phyloP scores from a whole-genome alignment of 495 filamentous ascomycete species.

The Hyphodiscus hymeniophilus region DNA sequence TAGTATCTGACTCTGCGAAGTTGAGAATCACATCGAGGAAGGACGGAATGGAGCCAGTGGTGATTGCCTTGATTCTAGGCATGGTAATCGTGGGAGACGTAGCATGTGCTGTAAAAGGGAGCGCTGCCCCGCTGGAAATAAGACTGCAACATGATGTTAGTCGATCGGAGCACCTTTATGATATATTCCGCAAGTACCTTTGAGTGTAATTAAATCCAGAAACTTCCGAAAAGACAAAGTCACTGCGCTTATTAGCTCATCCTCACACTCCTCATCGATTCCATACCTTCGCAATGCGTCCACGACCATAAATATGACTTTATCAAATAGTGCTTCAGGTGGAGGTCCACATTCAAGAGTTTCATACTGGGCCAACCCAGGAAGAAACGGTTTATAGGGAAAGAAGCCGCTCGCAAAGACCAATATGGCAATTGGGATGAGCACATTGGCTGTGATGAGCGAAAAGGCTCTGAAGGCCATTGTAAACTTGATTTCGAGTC shows the following conservation, averaged over 20 bases:
- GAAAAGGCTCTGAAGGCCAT: constrained; percentile 22
- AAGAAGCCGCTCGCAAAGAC: constrained; percentile 92
- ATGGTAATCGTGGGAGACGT: constrained; percentile 95
- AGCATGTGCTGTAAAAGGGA: constrained; percentile 96
- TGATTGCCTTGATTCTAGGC: constrained; percentile 95
- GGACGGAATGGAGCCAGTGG: constrained; percentile 90
- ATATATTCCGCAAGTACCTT: constrained; percentile 46
- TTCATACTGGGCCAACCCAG: constrained; percentile 66
- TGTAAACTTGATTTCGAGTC: neutral
- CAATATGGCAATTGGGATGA: constrained; percentile 70
- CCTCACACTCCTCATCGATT: neutral
- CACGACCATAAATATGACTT: constrained; percentile 93
- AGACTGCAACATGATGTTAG: constrained; percentile 46
- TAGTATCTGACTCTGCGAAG: constrained; percentile 88
- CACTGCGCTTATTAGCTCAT: constrained; percentile 43
- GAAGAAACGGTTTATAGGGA: constrained; percentile 88
- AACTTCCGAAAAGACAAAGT: constrained; percentile 79
- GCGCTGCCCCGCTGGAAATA: constrained; percentile 70
- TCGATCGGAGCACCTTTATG: neutral
- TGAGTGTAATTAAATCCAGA: constrained; percentile 90
- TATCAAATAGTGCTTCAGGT: constrained; percentile 67
- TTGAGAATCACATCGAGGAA: constrained; percentile 97
- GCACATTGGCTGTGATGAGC: constrained; percentile 58
- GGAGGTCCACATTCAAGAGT: constrained; percentile 36
- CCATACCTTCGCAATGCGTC: constrained; percentile 84